phyloP scores from a whole-genome alignment of 208 protist species.

The Endotrypanum monterogeii region DNA sequence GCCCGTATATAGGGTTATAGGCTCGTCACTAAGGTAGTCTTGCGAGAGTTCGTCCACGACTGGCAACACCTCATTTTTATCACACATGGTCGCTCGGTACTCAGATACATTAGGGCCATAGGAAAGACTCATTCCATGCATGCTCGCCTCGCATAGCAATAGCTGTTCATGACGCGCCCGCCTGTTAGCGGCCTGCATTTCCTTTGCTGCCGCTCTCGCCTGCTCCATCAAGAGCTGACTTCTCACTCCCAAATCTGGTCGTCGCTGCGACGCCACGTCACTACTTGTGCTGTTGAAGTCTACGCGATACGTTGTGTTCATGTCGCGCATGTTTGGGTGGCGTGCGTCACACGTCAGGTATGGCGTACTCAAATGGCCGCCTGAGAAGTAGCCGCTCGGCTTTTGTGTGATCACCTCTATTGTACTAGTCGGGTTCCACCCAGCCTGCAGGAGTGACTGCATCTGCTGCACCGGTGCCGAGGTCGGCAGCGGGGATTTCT shows the following conservation, averaged over 20 bases:
- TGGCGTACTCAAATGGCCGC: conserved; percentile 74
- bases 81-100: conserved; percentile 51
- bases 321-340: conserved; percentile 44
- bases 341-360: conserved; percentile 69
- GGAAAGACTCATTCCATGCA: conserved; percentile 14
- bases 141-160: conserved; percentile 13
- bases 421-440: conserved; percentile 41
- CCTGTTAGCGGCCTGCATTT: conserved; percentile 37
- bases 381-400: conserved; percentile 40
- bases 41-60: conserved; percentile 57
- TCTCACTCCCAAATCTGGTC: conserved; percentile 71
- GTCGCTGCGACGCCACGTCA: conserved; percentile 52
- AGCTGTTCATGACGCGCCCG: conserved; percentile 17
- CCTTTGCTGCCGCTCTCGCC: conserved; percentile 49
- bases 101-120: conserved; percentile 34
- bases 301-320: conserved; percentile 69
- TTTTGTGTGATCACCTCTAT: conserved; percentile 66
- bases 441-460: conserved; percentile 7
- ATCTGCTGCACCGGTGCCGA: conserved; percentile 17
- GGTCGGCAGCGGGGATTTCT: not conserved
- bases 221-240: conserved; percentile 61
- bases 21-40: conserved; percentile 77
- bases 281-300: conserved; percentile 66
- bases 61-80: conserved; percentile 50
- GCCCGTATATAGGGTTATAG: conserved; percentile 87